Conservation (phyloP, 768 basidiomycete genomes). For the Holtermannia corniformis region DNA sequence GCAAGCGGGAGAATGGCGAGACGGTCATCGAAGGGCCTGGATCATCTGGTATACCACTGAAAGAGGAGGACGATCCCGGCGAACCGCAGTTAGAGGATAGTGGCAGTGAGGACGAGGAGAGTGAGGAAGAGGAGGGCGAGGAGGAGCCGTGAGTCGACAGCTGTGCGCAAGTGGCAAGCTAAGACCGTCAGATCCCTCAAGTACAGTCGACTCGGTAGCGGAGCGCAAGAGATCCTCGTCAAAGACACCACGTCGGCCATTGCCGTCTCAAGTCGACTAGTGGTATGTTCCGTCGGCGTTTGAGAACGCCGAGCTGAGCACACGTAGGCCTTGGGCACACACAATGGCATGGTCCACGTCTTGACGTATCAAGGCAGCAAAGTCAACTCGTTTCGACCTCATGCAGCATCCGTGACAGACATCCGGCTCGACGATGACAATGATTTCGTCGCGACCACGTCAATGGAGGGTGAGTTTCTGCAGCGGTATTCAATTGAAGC, state of each 20-base stretch:
- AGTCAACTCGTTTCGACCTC: slow-evolving; percentile 82
- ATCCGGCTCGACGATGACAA: slow-evolving; percentile 72
- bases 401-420: slow-evolving; percentile 76
- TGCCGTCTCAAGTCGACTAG: slow-evolving; percentile 58
- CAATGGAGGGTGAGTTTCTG: slow-evolving; percentile 68
- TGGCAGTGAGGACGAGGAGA: slow-evolving; percentile 47
- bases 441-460: slow-evolving; percentile 85
- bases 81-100: slow-evolving; percentile 21
- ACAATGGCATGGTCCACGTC: slow-evolving; percentile 83
- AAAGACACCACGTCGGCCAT: slow-evolving; percentile 85
- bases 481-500: not conserved
- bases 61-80: slow-evolving; percentile 1
- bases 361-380: slow-evolving; percentile 67
- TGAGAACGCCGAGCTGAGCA: slow-evolving; percentile 1
- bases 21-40: no score
- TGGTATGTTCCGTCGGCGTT: slow-evolving; percentile 51
- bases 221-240: slow-evolving; percentile 64
- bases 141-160: slow-evolving; percentile 65
- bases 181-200: slow-evolving; percentile 53
- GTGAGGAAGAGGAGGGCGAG: slow-evolving; percentile 58
- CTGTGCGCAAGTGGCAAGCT: not conserved
- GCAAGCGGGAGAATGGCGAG: slow-evolving; percentile 39
- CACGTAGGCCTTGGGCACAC: slow-evolving; percentile 78
- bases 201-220: slow-evolving; percentile 70
- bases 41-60: no score